Evolutionary conservation across 23 red algal genomes (phyloP).

Genomic region (Gracilaria domingensis): DNA sequence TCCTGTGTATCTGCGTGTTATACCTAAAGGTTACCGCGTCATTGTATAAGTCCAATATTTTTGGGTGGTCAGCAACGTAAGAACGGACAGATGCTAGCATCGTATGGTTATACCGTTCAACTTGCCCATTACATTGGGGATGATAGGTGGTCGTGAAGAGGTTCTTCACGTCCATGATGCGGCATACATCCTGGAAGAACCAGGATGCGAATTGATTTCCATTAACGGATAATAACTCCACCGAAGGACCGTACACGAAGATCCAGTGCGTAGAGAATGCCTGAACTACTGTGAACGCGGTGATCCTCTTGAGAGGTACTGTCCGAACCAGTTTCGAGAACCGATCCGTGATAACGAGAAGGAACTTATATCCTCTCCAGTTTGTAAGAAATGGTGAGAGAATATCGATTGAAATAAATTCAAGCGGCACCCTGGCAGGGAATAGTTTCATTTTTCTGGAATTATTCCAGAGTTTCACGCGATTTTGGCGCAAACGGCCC

Average conservation of each 20-base stretch:
- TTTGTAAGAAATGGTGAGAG: background rate
- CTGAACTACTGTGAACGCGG: background rate
- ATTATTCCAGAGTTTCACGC: background rate
- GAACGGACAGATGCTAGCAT: background rate
- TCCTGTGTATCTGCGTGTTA: background rate
- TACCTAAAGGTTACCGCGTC: background rate
- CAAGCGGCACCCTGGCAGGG: background rate
- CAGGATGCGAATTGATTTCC: too few relatives aligned
- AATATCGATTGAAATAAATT: background rate
- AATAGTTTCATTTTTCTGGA: background rate
- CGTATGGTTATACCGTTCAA: too few relatives aligned
- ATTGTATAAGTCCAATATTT: background rate
- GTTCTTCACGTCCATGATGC: too few relatives aligned
- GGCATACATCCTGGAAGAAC: too few relatives aligned
- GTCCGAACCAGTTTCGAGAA: too few relatives aligned
- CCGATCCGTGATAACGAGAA: background rate
- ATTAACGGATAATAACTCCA: too few relatives aligned
- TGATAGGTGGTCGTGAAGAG: too few relatives aligned
- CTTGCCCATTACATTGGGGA: too few relatives aligned
- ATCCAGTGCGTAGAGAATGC: background rate
- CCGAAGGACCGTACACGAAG: too few relatives aligned
- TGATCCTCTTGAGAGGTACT: slow-evolving; percentile 3
- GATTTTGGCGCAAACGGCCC: background rate
- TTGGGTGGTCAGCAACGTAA: slow-evolving; percentile 2
- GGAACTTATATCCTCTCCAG: background rate